Evolutionary conservation across 2,329 filamentous ascomycete genomes (phyloP), one percentile per base, ranked within the genome.

Genomic region (Thielaviopsis cerberus): DNA sequence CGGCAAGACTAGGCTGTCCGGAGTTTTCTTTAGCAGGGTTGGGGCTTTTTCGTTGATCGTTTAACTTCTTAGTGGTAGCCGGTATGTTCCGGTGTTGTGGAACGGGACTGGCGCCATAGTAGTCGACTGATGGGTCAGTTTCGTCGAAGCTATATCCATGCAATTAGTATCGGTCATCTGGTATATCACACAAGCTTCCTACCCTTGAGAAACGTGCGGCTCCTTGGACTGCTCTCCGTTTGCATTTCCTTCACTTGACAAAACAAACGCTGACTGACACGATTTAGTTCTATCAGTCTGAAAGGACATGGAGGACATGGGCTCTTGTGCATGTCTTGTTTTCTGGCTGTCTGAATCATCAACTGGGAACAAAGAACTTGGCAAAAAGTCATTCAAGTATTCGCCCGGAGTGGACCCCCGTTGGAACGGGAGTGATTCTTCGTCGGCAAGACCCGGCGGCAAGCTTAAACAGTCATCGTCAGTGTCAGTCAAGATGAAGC

Each of bases 291-390:
- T 48, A 4, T 22, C 15, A 6, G 34, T 41, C 13, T n/a, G 34
- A n/a, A 41, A 41, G 4, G 34, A 41, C 34, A 41, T 48, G 41
- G n/a, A 17, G 15, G n/a, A 22, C 17, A 48, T 22, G 8, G 41
- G 41, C n/a, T 55, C 25, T 26, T 51, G 25, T 4, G 41, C 53
- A 20, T 23, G 41, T 27, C 59, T 17, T 7, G 59, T 61, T 30
- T 48, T 56, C 26, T 61, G 59, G 25, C 59, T 61, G 23, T 61
- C 59, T 8, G 56, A 55, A 11, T 58, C 59, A 23, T 61, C 59
- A 4, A 22, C 45, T 3, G 24, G 48, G 11, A 57, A 50, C 34
- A 61, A 37, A 22, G 59, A 61, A 15, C 59, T 61, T n/a, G 59
- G 59, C 17, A 61, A 37, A 11, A 57, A 41, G 23, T 60, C 55